Conservation (phyloP, 208 protist genomes). For the Trypanosoma vivax region DNA sequence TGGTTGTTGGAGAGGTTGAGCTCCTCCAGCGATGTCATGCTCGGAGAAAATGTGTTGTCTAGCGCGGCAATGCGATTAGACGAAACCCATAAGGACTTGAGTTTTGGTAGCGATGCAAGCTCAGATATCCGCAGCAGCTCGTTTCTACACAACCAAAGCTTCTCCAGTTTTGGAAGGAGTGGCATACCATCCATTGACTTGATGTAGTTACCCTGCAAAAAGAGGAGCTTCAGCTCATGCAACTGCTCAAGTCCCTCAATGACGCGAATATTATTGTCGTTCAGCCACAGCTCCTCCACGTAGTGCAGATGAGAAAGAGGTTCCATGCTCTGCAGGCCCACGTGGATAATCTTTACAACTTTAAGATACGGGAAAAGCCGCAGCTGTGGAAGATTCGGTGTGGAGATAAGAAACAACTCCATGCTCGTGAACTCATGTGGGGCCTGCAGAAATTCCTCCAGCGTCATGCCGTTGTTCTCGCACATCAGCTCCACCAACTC, state of each 20-base stretch:
- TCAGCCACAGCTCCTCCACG: constrained; percentile 88
- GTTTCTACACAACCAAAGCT: constrained; percentile 83
- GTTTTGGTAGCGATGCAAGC: constrained; percentile 46
- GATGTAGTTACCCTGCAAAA: constrained; percentile 80
- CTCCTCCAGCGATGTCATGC: constrained; percentile 60
- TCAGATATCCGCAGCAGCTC: constrained; percentile 34
- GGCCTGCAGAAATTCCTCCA: constrained; percentile 51
- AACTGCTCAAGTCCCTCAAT: constrained; percentile 75
- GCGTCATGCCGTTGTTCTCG: constrained; percentile 78
- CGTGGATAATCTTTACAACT: constrained; percentile 71
- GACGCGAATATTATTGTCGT: constrained; percentile 72
- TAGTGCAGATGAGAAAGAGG: constrained; percentile 46
- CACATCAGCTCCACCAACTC: constrained; percentile 60
- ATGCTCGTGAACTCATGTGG: constrained; percentile 56
- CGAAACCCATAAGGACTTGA: constrained; percentile 72
- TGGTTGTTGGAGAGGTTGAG: constrained; percentile 88
- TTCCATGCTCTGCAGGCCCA: constrained; percentile 65
- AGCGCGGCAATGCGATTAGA: constrained; percentile 68
- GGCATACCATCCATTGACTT: constrained; percentile 71
- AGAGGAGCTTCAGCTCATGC: constrained; percentile 66
- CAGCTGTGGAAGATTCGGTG: constrained; percentile 52
- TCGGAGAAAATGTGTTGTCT: constrained; percentile 34
- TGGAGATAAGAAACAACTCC: constrained; percentile 80
- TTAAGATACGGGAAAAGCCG: constrained; percentile 68
- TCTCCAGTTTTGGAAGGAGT: constrained; percentile 48